Base-by-base conservation (phyloP, 2,329 filamentous ascomycete species). In the Venturia carpophila region DNA sequence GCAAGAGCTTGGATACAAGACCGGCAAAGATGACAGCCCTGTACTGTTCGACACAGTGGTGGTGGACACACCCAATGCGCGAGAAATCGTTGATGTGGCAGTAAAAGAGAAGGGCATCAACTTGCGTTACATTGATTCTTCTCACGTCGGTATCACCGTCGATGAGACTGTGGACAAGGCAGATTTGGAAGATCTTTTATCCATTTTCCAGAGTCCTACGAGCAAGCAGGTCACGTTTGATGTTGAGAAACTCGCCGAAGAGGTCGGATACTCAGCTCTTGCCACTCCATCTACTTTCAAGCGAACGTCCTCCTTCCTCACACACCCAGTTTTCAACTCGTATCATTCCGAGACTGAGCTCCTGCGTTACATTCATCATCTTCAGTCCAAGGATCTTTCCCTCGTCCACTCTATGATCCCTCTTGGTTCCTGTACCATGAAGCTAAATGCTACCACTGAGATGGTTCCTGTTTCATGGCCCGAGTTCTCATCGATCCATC, bases 321-420 rank as follows among this genome's bases (percentile, higher is more conserved):
- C 90, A 0, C 92, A 97, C 74, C 90, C 91, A 0, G 91, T 96
- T 34, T 97, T 97, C 84, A 97, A 97, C 80, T 87, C 87, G 1
- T 87, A 97, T 75, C 93, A 96, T 77, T 96, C 92, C 2, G 93
- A 97, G 78, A 97, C 93, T 0, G 91, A 97, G 76, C 84, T 97
- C 71, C 81, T 97, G 62, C 88, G 93, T 55, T 97, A 97, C 78
- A 96, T 97, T 71, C 83, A 93, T 73, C 91, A 96, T 74, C 82
- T 97, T 5, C 89, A 96, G 75, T 96, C 92, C 62, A 97, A 96
- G 80, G 93, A 97, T 74, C 80, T 97, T 17, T 97, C 93, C 1
- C 82, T 97, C 5, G 90, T 92, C 1, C 93, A 97, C 78, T 97
- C 92, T 19, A 97, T 97, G 93, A 97, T 97, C 67, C 92, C 93